Percentiles rank a stretch among this genome's conserved stretches.
phyloP scores from a whole-genome alignment of 352 stramenopile genomes.

The Phytophthora brassicae region DNA sequence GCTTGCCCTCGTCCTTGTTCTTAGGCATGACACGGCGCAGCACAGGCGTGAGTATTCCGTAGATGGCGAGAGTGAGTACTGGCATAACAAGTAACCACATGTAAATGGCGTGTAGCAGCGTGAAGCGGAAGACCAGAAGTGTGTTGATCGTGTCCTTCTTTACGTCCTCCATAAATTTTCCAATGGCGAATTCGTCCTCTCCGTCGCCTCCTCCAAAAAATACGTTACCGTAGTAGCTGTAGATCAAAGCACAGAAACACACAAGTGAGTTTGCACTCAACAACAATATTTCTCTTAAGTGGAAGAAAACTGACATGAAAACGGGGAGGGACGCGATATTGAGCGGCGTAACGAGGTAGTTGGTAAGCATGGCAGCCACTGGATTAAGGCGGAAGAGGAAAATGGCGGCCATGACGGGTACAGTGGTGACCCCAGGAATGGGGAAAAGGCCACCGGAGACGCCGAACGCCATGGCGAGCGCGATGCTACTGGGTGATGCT shows the following conservation, averaged over 20 bases:
- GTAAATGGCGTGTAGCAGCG: conserved; percentile 77
- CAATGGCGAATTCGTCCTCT: conserved; percentile 65
- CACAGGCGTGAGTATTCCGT: conserved; percentile 66
- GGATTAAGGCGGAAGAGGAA: conserved; percentile 82
- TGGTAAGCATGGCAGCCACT: conserved; percentile 81
- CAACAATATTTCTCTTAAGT: too few relatives aligned
- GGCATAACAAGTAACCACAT: conserved; percentile 73
- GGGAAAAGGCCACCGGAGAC: conserved; percentile 77
- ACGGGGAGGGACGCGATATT: conserved; percentile 76
- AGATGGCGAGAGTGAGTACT: conserved; percentile 62
- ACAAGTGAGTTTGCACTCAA: background rate
- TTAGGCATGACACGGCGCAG: conserved; percentile 72
- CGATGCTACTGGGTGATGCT: conserved; percentile 76
- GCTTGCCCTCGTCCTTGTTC: conserved; percentile 44
- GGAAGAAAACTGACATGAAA: conserved; percentile 82
- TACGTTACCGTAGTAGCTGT: conserved; percentile 63
- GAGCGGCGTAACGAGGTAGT: conserved; percentile 78
- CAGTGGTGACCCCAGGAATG: conserved; percentile 70
- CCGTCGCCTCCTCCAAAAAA: conserved; percentile 47
- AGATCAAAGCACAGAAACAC: background rate
- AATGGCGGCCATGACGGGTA: conserved; percentile 76
- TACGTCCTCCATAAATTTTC: conserved; percentile 68
- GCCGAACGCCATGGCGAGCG: conserved; percentile 77
- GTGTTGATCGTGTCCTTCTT: conserved; percentile 77
- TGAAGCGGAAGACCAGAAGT: conserved; percentile 79